Evolutionary conservation across 495 filamentous ascomycete species (phyloP).

Genomic region (Penicillium chermesinum): DNA sequence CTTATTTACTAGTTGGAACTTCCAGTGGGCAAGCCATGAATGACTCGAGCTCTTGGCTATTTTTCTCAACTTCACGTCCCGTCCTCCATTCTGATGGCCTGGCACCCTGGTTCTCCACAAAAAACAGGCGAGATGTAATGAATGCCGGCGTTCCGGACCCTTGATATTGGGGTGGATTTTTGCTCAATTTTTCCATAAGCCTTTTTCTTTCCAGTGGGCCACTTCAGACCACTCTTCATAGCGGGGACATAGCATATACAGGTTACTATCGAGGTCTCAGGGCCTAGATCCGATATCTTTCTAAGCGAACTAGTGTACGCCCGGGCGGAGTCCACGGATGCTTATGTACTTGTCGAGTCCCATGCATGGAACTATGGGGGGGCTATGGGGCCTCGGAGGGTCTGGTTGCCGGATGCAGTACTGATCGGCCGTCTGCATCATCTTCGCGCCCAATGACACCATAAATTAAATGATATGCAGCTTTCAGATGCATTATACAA

Average conservation of each 20-base stretch:
- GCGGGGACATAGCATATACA: not conserved
- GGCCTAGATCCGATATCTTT: not conserved
- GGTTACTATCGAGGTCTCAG: not conserved
- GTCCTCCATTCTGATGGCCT: too few species aligned
- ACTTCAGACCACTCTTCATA: not conserved
- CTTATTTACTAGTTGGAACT: too few species aligned
- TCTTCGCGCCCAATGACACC: constrained; percentile 20
- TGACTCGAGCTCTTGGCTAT: too few species aligned
- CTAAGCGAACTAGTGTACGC: too few species aligned
- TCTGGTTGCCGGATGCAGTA: constrained; percentile 7
- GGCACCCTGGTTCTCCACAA: too few species aligned
- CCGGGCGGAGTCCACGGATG: too few species aligned
- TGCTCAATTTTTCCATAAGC: not conserved
- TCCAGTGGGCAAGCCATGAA: too few species aligned
- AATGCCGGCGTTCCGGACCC: constrained; percentile 16
- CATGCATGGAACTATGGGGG: too few species aligned
- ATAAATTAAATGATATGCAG: constrained; percentile 7
- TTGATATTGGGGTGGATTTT: constrained; percentile 4
- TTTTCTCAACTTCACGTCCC: too few species aligned
- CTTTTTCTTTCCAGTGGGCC: not conserved
- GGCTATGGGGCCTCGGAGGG: too few species aligned
- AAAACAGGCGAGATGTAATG: constrained; percentile 7
- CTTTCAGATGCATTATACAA: too few species aligned
- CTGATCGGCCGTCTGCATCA: constrained; percentile 14
- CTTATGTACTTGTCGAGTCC: too few species aligned